Evolutionary conservation across 345 rosid species (phyloP).

Genomic region (Trapa incisa): DNA sequence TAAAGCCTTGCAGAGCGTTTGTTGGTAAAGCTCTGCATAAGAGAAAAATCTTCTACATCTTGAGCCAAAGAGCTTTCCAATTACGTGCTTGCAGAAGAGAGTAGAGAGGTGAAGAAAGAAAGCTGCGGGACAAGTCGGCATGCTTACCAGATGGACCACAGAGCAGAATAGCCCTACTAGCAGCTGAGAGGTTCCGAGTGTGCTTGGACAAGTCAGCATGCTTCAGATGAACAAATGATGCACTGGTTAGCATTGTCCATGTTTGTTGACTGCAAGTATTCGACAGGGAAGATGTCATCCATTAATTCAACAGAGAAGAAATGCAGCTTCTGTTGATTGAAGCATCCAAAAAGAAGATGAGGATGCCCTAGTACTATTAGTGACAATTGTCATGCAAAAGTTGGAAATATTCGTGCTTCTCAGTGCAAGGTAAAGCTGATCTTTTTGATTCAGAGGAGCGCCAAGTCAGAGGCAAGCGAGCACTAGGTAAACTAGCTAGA

Average conservation of each 20-base stretch:
- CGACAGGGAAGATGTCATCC: background rate
- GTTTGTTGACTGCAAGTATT: slow-evolving; percentile 60
- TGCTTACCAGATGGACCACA: slow-evolving; percentile 78
- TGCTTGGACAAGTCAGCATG: slow-evolving; percentile 70
- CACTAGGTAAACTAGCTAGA: too few species aligned
- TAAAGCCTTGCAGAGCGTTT: slow-evolving; percentile 89
- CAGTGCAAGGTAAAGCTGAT: too few species aligned
- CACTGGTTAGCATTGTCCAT: slow-evolving; percentile 53
- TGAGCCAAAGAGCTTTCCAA: too few species aligned
- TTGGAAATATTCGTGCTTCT: too few species aligned
- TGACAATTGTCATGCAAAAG: too few species aligned
- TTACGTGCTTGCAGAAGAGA: background rate
- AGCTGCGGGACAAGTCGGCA: too few species aligned
- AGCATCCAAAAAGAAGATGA: too few species aligned
- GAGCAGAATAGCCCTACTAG: slow-evolving; percentile 77
- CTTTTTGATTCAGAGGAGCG: too few species aligned
- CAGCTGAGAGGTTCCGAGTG: slow-evolving; percentile 85
- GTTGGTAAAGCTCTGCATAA: slow-evolving; percentile 67
- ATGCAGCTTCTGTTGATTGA: too few species aligned
- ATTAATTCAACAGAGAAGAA: too few species aligned
- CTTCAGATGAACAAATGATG: slow-evolving; percentile 75
- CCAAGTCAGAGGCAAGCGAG: too few species aligned
- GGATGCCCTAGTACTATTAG: too few species aligned
- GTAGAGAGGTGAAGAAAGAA: background rate
- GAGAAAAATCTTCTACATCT: slow-evolving; percentile 6